phyloP scores from a whole-genome alignment of 768 basidiomycete species.

The Suillus tomentosus region DNA sequence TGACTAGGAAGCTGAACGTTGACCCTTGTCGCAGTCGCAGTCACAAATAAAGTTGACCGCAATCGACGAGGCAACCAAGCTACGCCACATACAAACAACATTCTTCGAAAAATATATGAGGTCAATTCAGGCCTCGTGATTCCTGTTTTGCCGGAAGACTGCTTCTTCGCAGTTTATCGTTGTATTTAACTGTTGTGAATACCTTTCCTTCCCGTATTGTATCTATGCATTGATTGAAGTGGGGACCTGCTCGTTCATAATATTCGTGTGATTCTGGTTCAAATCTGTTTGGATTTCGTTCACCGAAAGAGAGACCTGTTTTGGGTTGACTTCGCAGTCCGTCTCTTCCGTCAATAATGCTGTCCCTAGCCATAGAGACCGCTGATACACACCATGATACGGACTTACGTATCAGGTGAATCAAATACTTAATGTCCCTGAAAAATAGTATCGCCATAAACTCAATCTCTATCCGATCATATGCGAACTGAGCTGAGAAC shows the following conservation, averaged over 20 bases:
- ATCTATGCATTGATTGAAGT: not conserved
- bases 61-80: slow-evolving; percentile 58
- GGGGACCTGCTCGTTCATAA: no score
- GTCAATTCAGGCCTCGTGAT: slow-evolving; percentile 44
- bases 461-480: not conserved
- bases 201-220: not conserved
- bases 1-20: slow-evolving; percentile 9
- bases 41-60: slow-evolving; percentile 47
- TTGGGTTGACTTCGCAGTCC: no score
- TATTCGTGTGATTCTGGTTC: not conserved
- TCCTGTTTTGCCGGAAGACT: not conserved
- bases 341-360: no score
- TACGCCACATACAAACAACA: slow-evolving; percentile 65
- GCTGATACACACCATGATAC: no score
- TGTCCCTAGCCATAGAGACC: no score
- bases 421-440: no score
- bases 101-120: slow-evolving; percentile 66
- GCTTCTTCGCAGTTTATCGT: not conserved
- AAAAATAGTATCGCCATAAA: not conserved
- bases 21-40: slow-evolving; percentile 30
- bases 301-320: not conserved
- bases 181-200: not conserved
- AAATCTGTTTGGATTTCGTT: not conserved
- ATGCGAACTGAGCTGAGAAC: not conserved
- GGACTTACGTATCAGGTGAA: no score